Evolutionary conservation across 352 stramenopile genomes (phyloP), one percentile per base, ranked within the genome.

Genomic region (Phytophthora tentaculata): DNA sequence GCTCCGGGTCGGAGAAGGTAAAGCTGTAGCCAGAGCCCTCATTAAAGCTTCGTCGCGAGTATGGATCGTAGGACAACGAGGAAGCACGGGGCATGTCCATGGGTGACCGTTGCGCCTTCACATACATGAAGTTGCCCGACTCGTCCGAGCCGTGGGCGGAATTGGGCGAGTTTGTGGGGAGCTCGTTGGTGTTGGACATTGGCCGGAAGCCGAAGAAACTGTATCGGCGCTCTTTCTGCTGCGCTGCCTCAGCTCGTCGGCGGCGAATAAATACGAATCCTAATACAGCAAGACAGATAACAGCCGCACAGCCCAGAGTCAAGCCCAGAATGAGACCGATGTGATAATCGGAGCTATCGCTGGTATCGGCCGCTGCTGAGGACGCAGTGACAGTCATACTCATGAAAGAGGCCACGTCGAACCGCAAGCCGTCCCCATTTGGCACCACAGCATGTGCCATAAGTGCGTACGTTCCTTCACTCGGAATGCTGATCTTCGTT

Each of bases 21-120:
- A 86, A 84, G 56, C 77, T 83, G 57, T 81, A 78, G 61, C 77
- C 63, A 3, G 63, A 71, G 50, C 62, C 32, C 23, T 83, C 74
- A 19, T 58, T 39, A 37, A 83, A 84, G 41, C 74, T 83, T 61
- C 62, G 47, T 3, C 77, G 67, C 12, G 71, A 74, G 56, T 83
- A 84, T 47, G 79, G 79, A 59, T 88, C 75, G 20, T 88, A 88
- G n/a, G 79, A 88, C 17, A 88, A 62, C 39, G 77, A 88, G 16
- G 70, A 77, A 19, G 71, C 61, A 14, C 79, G 74, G 12, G 62
- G 50, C 23, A 74, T 56, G 48, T 78, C 74, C 29, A 83, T 45
- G 17, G 79, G 73, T 14, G 75, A 86, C 7, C 55, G 67, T 53
- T 71, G 67, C 10, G 74, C 77, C 55, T 85, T 85, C 37, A 84